phyloP scores from a whole-genome alignment of 2,329 filamentous ascomycete genomes.

The Pseudovirgaria hyperparasitica region DNA sequence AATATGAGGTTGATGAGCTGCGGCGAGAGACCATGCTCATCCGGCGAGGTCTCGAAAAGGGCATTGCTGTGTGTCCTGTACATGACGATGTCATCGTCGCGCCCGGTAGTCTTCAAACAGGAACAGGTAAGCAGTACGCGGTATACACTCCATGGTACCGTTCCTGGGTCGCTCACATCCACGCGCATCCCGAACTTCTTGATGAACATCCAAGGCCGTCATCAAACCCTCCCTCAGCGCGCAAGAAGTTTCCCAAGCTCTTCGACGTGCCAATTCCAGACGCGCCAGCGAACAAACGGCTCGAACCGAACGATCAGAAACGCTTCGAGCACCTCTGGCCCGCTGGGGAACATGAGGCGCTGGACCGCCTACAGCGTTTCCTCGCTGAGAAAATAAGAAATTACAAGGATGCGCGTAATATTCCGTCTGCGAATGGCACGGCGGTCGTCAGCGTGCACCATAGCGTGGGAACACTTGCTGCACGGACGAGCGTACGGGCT shows the following conservation, averaged over 20 bases:
- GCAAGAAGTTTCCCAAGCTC: slow-evolving; percentile 38
- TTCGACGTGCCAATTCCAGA: slow-evolving; percentile 51
- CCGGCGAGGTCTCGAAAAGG: slow-evolving; percentile 45
- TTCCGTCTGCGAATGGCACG: slow-evolving; percentile 50
- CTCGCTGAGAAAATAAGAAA: slow-evolving; percentile 47
- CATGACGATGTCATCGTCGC: slow-evolving; percentile 77
- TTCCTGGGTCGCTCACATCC: slow-evolving; percentile 61
- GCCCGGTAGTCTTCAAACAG: slow-evolving; percentile 54
- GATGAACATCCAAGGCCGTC: slow-evolving; percentile 45
- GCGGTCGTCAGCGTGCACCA: slow-evolving; percentile 62
- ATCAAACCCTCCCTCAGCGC: slow-evolving; percentile 39
- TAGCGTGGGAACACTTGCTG: slow-evolving; percentile 53
- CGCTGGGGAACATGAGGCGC: slow-evolving; percentile 61
- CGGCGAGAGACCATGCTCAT: slow-evolving; percentile 61
- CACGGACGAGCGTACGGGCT: slow-evolving; percentile 51
- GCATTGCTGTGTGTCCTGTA: slow-evolving; percentile 55
- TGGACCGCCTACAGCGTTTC: slow-evolving; percentile 51
- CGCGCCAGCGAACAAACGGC: slow-evolving; percentile 48
- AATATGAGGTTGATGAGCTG: slow-evolving; percentile 87
- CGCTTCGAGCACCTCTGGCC: slow-evolving; percentile 53
- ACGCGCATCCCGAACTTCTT: slow-evolving; percentile 55
- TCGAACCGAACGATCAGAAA: slow-evolving; percentile 46
- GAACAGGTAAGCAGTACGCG: slow-evolving; percentile 64
- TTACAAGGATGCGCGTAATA: slow-evolving; percentile 55
- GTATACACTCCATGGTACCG: slow-evolving; percentile 78